phyloP scores from a whole-genome alignment of 805 yeast genomes.

The Yamadazyma phyllophila region DNA sequence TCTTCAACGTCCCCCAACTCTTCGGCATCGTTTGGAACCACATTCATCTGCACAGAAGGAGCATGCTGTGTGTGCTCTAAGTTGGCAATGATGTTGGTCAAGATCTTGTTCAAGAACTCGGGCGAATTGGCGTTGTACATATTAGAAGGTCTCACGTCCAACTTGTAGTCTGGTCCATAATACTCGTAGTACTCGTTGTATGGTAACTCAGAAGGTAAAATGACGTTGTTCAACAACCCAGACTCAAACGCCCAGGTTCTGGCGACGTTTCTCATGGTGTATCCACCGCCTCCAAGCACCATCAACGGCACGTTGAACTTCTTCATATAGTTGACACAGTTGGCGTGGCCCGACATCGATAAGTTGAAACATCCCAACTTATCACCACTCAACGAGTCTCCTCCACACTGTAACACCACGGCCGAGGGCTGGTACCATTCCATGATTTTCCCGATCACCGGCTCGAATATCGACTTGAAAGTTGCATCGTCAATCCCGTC shows the following conservation, averaged over 20 bases:
- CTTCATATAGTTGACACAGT: slow-evolving; percentile 86
- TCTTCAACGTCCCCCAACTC: slow-evolving; percentile 86
- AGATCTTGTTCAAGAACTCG: slow-evolving; percentile 82
- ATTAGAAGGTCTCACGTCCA: slow-evolving; percentile 92
- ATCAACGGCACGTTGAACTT: slow-evolving; percentile 84
- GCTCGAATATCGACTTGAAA: slow-evolving; percentile 83
- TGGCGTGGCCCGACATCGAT: slow-evolving; percentile 93
- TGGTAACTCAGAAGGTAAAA: slow-evolving; percentile 76
- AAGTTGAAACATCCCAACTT: slow-evolving; percentile 93
- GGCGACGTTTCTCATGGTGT: slow-evolving; percentile 95
- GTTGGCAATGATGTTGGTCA: slow-evolving; percentile 72
- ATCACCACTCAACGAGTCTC: slow-evolving; percentile 95
- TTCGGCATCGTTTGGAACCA: slow-evolving; percentile 85
- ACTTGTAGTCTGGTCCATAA: slow-evolving; percentile 93
- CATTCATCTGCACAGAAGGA: slow-evolving; percentile 93
- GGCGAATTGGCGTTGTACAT: slow-evolving; percentile 96
- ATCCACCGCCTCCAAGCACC: slow-evolving; percentile 98
- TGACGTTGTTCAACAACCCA: slow-evolving; percentile 77
- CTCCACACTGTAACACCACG: slow-evolving; percentile 97
- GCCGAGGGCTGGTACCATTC: slow-evolving; percentile 95
- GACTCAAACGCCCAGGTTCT: slow-evolving; percentile 95
- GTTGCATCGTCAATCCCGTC: slow-evolving; percentile 95
- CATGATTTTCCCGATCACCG: slow-evolving; percentile 71
- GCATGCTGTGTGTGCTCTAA: slow-evolving; percentile 90
- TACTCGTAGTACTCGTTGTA: slow-evolving; percentile 96